Conservation (phyloP, 441 rosid species). For the Kokia cookei region DNA sequence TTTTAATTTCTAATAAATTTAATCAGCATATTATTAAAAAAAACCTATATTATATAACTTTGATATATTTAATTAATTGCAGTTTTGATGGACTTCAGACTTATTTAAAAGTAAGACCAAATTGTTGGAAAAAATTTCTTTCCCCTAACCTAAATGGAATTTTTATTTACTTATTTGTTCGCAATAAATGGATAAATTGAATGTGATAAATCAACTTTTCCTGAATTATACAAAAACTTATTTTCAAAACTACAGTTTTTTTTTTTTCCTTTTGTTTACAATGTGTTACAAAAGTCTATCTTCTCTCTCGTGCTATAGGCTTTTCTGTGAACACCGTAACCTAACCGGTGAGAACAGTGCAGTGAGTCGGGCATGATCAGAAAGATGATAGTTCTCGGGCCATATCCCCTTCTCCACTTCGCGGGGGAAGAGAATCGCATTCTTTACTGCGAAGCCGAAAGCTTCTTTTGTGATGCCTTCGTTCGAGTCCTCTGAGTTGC, state of each 20-base stretch:
- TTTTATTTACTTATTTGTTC: not conserved
- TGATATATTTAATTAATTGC: too few relatives aligned
- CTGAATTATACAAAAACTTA: not conserved
- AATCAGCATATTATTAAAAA: too few relatives aligned
- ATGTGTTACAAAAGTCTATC: not conserved
- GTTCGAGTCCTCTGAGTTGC: slow-evolving; percentile 12
- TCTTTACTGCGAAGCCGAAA: slow-evolving; percentile 61
- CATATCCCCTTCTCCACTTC: slow-evolving; percentile 89
- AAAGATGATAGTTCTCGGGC: slow-evolving; percentile 82
- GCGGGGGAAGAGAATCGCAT: slow-evolving; percentile 69
- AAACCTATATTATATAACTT: too few relatives aligned
- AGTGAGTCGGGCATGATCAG: slow-evolving; percentile 89
- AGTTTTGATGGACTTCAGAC: not conserved
- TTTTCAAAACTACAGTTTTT: not conserved
- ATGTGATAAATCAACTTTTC: not conserved
- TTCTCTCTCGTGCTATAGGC: not conserved
- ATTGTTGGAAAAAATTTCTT: too few relatives aligned
- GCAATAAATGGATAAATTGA: not conserved
- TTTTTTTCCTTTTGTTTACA: not conserved
- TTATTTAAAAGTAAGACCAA: not conserved
- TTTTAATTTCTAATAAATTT: too few relatives aligned
- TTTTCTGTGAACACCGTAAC: slow-evolving; percentile 30
- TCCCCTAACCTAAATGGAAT: not conserved
- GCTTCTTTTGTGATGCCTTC: slow-evolving; percentile 29
- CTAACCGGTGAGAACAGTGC: slow-evolving; percentile 71